Evolutionary conservation across 768 basidiomycete genomes (phyloP).

Genomic region (Phallus indusiatus): DNA sequence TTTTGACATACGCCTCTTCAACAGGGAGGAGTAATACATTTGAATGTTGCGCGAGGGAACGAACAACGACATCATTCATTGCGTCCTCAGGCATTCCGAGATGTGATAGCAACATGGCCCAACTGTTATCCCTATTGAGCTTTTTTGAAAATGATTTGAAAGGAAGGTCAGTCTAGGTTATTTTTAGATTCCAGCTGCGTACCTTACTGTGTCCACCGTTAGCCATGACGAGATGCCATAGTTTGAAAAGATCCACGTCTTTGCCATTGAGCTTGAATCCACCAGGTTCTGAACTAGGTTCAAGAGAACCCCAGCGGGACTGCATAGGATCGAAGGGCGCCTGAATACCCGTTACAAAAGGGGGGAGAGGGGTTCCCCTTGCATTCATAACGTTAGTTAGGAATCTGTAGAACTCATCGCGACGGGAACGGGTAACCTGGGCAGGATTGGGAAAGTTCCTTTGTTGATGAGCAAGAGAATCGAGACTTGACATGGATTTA

Average conservation of each 20-base stretch:
- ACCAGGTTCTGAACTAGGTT: constrained; percentile 53
- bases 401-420: constrained; percentile 47
- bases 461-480: constrained; percentile 27
- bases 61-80: constrained; percentile 39
- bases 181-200: constrained; percentile 15
- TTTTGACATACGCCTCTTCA: constrained; percentile 61
- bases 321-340: constrained; percentile 51
- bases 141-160: background rate
- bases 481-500: background rate
- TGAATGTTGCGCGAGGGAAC: constrained; percentile 49
- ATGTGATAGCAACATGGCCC: constrained; percentile 43
- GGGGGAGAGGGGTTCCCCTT: constrained; percentile 60
- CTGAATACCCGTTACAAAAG: constrained; percentile 55
- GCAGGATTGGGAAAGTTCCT: constrained; percentile 28
- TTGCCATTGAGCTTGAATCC: constrained; percentile 59
- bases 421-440: constrained; percentile 39
- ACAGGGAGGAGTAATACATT: constrained; percentile 56
- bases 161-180: background rate
- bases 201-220: constrained; percentile 57
- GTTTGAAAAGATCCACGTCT: constrained; percentile 67
- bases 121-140: constrained; percentile 32
- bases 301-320: constrained; percentile 59
- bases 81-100: constrained; percentile 56
- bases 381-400: constrained; percentile 52
- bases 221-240: constrained; percentile 55